These are phyloP conservation scores for Mycena vitilis DNA, from an alignment of 768 basidiomycete species.

Conservation along the genomic window DNA sequence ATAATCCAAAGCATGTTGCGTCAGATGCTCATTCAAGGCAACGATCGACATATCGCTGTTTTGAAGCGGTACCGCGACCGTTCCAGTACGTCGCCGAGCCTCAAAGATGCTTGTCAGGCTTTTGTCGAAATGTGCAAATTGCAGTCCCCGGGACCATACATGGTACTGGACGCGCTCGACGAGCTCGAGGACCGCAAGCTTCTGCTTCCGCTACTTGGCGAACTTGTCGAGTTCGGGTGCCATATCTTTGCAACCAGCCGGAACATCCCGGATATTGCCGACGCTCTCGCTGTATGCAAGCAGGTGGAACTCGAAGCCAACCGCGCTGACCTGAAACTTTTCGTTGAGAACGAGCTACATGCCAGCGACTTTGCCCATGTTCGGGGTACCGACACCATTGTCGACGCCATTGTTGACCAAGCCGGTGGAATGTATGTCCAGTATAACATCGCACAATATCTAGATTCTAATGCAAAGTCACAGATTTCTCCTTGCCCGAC, in stretches of 20 bases:
- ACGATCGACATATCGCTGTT: slow-evolving; percentile 17
- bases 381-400: neutral
- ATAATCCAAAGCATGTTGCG: slow-evolving; percentile 22
- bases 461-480: neutral
- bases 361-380: slow-evolving; percentile 22
- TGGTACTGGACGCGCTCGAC: slow-evolving; percentile 29
- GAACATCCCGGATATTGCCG: slow-evolving; percentile 26
- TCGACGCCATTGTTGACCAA: slow-evolving; percentile 22
- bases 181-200: slow-evolving; percentile 28
- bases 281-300: slow-evolving; percentile 9
- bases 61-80: slow-evolving; percentile 29
- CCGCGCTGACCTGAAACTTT: slow-evolving; percentile 19
- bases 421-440: slow-evolving; percentile 24
- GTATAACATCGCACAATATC: too few relatives aligned
- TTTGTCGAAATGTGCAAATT: slow-evolving; percentile 24
- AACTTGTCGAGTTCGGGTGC: slow-evolving; percentile 14
- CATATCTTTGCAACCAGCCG: slow-evolving; percentile 29
- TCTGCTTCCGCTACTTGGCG: slow-evolving; percentile 22
- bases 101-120: slow-evolving; percentile 21
- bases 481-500: slow-evolving; percentile 31
- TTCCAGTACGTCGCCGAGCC: slow-evolving; percentile 13
- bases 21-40: slow-evolving; percentile 23
- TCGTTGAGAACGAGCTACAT: slow-evolving; percentile 25
- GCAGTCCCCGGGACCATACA: slow-evolving; percentile 4
- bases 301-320: slow-evolving; percentile 27